phyloP scores from a whole-genome alignment of 352 stramenopile species.

The Globisporangium splendens region DNA sequence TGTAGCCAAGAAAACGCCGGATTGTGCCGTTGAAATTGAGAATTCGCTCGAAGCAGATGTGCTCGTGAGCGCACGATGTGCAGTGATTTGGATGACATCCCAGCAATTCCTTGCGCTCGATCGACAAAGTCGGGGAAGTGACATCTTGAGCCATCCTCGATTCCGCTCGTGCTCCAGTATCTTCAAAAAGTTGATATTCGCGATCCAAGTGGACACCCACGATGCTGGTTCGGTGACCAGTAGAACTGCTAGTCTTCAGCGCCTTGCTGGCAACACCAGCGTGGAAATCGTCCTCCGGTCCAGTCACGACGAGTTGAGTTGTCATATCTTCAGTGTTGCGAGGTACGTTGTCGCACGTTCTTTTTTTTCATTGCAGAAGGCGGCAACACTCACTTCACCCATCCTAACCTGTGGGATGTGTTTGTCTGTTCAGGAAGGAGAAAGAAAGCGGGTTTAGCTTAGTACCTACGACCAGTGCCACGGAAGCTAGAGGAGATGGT shows the following conservation, averaged over 20 bases:
- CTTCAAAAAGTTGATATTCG: constrained; percentile 56
- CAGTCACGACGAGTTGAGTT: constrained; percentile 9
- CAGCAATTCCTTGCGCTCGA: constrained; percentile 22
- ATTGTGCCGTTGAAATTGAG: constrained; percentile 30
- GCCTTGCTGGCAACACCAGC: constrained; percentile 25
- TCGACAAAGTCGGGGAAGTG: constrained; percentile 13
- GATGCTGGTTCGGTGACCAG: neutral
- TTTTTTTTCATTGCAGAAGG: neutral
- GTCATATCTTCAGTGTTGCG: constrained; percentile 10
- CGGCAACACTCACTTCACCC: neutral
- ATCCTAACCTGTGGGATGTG: neutral
- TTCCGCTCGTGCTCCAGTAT: constrained; percentile 28
- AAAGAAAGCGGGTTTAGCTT: constrained; percentile 33
- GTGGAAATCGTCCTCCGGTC: constrained; percentile 15
- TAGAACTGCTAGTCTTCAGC: constrained; percentile 13
- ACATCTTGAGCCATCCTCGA: constrained; percentile 27
- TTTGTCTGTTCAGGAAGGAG: constrained; percentile 22
- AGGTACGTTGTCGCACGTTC: constrained; percentile 4
- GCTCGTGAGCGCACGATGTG: constrained; percentile 40
- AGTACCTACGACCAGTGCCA: constrained; percentile 4
- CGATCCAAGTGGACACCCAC: constrained; percentile 18
- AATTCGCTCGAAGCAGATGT: constrained; percentile 40
- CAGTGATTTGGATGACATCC: constrained; percentile 21
- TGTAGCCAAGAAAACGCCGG: constrained; percentile 10
- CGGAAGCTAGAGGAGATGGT: neutral